These are phyloP conservation scores for Colletotrichum cereale DNA, from an alignment of 2,329 filamentous ascomycete genomes.

Conservation along the genomic window DNA sequence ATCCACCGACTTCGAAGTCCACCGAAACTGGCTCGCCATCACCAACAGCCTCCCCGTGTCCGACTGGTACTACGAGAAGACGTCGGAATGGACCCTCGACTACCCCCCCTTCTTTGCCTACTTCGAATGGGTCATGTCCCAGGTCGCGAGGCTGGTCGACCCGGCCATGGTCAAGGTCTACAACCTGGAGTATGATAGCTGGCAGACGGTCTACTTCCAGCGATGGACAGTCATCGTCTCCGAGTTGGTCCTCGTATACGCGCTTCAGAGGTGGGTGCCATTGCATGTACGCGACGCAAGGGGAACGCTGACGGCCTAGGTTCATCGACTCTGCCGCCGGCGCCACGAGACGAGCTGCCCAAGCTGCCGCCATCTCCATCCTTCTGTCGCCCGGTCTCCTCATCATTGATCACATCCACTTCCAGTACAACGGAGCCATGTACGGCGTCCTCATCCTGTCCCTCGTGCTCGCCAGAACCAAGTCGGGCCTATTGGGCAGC, in stretches of 20 bases:
- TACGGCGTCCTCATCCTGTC: constrained; percentile 92
- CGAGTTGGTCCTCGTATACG: constrained; percentile 86
- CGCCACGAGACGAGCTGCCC: constrained; percentile 78
- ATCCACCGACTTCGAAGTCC: constrained; percentile 98
- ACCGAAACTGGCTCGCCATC: constrained; percentile 98
- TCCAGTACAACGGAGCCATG: constrained; percentile 98
- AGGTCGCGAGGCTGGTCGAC: constrained; percentile 81
- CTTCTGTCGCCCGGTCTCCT: constrained; percentile 91
- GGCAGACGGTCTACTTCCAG: constrained; percentile 96
- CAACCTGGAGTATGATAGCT: constrained; percentile 88
- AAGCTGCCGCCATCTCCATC: constrained; percentile 89
- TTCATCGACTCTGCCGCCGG: constrained; percentile 80
- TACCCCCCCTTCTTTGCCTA: constrained; percentile 98
- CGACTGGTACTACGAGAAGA: constrained; percentile 97
- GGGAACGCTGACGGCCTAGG: constrained; percentile 54
- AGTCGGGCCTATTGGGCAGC: constrained; percentile 80
- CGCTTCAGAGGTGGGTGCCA: constrained; percentile 75
- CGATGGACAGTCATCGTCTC: constrained; percentile 87
- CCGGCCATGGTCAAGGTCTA: constrained; percentile 84
- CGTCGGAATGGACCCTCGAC: constrained; percentile 99
- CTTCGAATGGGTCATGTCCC: constrained; percentile 94
- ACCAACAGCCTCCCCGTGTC: constrained; percentile 88
- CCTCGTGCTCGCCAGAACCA: constrained; percentile 82
- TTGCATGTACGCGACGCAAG: background rate
- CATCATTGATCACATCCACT: constrained; percentile 98